Evolutionary conservation across 352 stramenopile genomes (phyloP).

Genomic region (Phytophthora quininea): DNA sequence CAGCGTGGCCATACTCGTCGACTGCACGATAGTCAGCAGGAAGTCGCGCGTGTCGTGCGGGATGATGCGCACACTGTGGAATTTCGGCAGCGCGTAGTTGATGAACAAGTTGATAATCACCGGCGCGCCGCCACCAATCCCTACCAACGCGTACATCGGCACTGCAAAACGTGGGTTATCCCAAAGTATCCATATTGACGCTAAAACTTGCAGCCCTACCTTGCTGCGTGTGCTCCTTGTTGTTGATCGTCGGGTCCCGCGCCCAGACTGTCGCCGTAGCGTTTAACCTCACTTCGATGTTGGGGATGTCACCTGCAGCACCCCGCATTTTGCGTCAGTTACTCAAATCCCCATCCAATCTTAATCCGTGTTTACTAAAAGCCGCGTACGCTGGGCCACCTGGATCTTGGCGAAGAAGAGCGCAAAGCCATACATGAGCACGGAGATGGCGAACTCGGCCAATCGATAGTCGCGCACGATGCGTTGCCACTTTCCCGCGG

Average conservation of each 20-base stretch:
- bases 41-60: slow-evolving; percentile 84
- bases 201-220: not conserved
- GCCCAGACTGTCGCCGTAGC: slow-evolving; percentile 52
- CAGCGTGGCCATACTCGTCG: slow-evolving; percentile 57
- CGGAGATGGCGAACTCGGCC: slow-evolving; percentile 39
- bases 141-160: slow-evolving; percentile 54
- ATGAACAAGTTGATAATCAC: slow-evolving; percentile 66
- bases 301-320: slow-evolving; percentile 55
- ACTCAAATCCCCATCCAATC: slow-evolving; percentile 9
- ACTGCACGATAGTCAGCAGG: slow-evolving; percentile 69
- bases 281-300: slow-evolving; percentile 58
- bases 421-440: slow-evolving; percentile 43
- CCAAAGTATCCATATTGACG: not conserved
- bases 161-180: slow-evolving; percentile 30
- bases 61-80: slow-evolving; percentile 61
- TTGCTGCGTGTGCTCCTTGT: slow-evolving; percentile 62
- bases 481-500: slow-evolving; percentile 25
- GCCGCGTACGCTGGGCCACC: slow-evolving; percentile 39
- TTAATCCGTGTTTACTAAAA: not conserved
- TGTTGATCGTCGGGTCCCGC: slow-evolving; percentile 60
- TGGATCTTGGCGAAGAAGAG: slow-evolving; percentile 46
- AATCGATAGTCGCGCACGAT: slow-evolving; percentile 32
- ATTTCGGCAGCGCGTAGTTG: slow-evolving; percentile 67
- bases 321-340: slow-evolving; percentile 7
- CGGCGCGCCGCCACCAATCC: slow-evolving; percentile 41